A percentile compares a stretch with the other conserved stretches of the same genome.
phyloP scores from a whole-genome alignment of 129 eudicot species.

The Saposhnikovia divaricata region DNA sequence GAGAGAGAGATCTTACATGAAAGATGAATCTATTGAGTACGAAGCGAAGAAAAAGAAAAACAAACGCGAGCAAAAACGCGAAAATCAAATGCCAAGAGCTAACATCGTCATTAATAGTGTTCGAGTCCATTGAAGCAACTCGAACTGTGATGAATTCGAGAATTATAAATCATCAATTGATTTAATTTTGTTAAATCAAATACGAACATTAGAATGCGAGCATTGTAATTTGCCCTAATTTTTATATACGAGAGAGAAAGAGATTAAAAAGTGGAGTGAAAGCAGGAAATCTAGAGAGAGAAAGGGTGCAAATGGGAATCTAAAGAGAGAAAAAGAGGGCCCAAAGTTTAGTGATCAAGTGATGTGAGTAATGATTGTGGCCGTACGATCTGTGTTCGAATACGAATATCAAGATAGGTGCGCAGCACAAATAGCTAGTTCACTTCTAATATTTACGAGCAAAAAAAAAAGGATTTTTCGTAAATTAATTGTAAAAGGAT shows the following conservation, averaged over 20 bases:
- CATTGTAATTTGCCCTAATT: not conserved
- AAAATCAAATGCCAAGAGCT: constrained; percentile 42
- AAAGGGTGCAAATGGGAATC: not conserved
- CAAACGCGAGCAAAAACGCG: constrained; percentile 56
- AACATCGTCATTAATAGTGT: constrained; percentile 38
- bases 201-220: not conserved
- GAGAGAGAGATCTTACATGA: constrained; percentile 47
- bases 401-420: not conserved
- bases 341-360: not conserved
- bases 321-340: not conserved
- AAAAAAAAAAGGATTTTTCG: too few species aligned
- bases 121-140: constrained; percentile 51
- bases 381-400: constrained; percentile 1
- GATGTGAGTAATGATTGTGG: not conserved
- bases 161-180: not conserved
- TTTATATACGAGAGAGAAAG: not conserved
- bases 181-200: not conserved
- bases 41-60: constrained; percentile 55
- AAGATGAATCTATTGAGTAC: constrained; percentile 66
- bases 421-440: not conserved
- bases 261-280: not conserved
- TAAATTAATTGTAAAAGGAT: too few species aligned
- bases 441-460: too few species aligned
- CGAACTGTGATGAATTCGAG: not conserved
- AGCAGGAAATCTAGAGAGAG: constrained; percentile 4